phyloP scores from a whole-genome alignment of 1,139 yeast genomes.

The Sugiyamaella castrensis region DNA sequence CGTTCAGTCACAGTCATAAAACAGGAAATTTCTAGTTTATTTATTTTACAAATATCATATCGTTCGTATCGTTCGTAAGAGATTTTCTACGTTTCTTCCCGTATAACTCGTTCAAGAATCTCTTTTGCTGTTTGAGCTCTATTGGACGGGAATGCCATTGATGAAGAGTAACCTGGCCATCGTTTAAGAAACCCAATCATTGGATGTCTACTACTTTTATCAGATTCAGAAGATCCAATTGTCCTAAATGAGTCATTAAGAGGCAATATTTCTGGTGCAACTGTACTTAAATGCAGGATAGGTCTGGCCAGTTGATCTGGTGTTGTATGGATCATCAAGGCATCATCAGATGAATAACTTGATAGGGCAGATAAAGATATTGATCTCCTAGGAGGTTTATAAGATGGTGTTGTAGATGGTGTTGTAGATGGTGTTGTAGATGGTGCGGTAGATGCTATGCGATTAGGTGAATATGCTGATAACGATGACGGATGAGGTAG shows the following conservation, averaged over 20 bases:
- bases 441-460: background rate
- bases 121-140: conserved; percentile 5
- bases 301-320: conserved; percentile 2
- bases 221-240: background rate
- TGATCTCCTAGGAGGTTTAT: conserved; percentile 6
- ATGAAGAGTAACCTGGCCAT: conserved; percentile 1
- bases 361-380: conserved; percentile 10
- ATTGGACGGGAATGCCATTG: background rate
- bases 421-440: background rate
- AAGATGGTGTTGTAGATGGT: background rate
- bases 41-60: no score
- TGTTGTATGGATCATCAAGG: background rate
- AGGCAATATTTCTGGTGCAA: background rate
- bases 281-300: background rate
- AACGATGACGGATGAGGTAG: background rate
- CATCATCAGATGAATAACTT: conserved; percentile 2
- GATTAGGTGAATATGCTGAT: background rate
- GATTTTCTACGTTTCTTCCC: conserved; percentile 1
- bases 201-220: background rate
- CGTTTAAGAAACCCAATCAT: conserved; percentile 3
- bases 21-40: no score
- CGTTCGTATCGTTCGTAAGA: no score
- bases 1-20: no score
- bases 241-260: background rate
- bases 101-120: conserved; percentile 3